phyloP scores from a whole-genome alignment of 441 rosid species.

The Corymbia citriodora region DNA sequence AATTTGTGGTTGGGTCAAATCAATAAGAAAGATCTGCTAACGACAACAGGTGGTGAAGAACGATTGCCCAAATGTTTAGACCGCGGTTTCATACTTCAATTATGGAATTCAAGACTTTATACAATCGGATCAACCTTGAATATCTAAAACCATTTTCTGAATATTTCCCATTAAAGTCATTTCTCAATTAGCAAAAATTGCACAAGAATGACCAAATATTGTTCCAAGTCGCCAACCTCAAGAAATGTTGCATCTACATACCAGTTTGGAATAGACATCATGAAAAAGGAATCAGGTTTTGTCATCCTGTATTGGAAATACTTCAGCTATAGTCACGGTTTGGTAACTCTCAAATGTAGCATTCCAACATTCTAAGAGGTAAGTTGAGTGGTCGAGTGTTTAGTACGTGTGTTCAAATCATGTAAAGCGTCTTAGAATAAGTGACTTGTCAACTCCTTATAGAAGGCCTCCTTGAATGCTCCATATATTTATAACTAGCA shows the following conservation, averaged over 20 bases:
- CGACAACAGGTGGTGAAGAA: too few relatives aligned
- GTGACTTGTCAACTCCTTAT: not conserved
- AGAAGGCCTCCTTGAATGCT: not conserved
- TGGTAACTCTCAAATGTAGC: not conserved
- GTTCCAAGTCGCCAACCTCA: not conserved
- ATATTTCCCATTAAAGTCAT: too few relatives aligned
- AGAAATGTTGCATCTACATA: not conserved
- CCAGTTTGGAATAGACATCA: not conserved
- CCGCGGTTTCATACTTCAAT: too few relatives aligned
- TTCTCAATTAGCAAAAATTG: not conserved
- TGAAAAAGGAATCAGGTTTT: not conserved
- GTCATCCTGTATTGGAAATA: too few relatives aligned
- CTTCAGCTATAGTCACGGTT: not conserved
- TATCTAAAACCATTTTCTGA: too few relatives aligned
- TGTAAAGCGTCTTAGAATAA: not conserved
- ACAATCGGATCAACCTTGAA: too few relatives aligned
- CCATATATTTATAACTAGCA: not conserved
- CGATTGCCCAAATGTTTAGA: too few relatives aligned
- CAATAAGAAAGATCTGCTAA: too few relatives aligned
- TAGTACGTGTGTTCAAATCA: not conserved
- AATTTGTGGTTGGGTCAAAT: too few relatives aligned
- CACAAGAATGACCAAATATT: not conserved
- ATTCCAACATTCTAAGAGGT: not conserved
- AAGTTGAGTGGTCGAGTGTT: not conserved
- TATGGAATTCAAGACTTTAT: too few relatives aligned